Percentiles rank a stretch among this genome's conserved stretches.
These are phyloP conservation scores for Oryza meridionalis DNA, from an alignment of 176 grass and related monocot genomes.

Conservation along the genomic window DNA sequence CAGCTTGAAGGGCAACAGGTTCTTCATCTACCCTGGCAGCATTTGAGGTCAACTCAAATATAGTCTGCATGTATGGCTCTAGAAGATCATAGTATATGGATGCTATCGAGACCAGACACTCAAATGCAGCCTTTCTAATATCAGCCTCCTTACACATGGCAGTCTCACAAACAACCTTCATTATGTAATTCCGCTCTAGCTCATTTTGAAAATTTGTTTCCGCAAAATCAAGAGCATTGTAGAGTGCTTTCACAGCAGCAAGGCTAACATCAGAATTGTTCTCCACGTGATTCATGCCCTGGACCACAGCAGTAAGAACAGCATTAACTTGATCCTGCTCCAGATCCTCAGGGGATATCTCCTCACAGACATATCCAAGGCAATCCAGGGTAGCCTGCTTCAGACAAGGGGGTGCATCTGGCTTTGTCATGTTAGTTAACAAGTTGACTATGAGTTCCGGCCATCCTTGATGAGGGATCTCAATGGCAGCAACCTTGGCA, in stretches of 20 bases:
- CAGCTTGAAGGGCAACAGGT: conserved; percentile 68
- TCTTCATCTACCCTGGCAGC: conserved; percentile 63
- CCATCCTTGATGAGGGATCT: conserved; percentile 62
- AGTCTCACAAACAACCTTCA: conserved; percentile 72
- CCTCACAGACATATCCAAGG: conserved; percentile 75
- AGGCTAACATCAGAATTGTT: conserved; percentile 58
- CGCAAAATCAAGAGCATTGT: conserved; percentile 77
- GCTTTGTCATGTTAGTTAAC: conserved; percentile 58
- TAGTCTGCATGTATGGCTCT: conserved; percentile 60
- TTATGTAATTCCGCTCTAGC: conserved; percentile 68
- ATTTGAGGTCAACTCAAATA: conserved; percentile 71
- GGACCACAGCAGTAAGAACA: conserved; percentile 69
- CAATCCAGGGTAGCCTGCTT: conserved; percentile 67
- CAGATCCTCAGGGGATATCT: conserved; percentile 63
- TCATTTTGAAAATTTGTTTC: conserved; percentile 73
- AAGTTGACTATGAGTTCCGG: conserved; percentile 56
- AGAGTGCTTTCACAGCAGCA: conserved; percentile 61
- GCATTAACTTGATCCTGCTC: conserved; percentile 76
- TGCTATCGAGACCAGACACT: conserved; percentile 67
- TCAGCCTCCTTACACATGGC: conserved; percentile 59
- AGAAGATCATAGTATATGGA: conserved; percentile 66
- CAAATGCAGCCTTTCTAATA: conserved; percentile 62
- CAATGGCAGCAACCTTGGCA: conserved; percentile 71
- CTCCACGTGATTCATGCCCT: conserved; percentile 68
- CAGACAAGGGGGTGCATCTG: conserved; percentile 45